phyloP scores from a whole-genome alignment of 129 eudicot species.

The Heracleum sosnowskyi region DNA sequence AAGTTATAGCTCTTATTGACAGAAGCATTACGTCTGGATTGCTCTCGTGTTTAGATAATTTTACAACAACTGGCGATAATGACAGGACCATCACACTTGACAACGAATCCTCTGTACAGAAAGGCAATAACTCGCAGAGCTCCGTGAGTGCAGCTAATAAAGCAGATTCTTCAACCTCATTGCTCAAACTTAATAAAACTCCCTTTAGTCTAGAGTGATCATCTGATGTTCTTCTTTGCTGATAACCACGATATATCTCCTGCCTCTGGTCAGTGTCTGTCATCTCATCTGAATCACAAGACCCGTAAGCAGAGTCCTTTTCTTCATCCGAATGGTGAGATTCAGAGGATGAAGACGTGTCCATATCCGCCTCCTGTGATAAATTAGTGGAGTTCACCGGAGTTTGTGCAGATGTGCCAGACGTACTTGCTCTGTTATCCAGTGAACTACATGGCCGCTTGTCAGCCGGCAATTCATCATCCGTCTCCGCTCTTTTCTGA shows the following conservation, averaged over 20 bases:
- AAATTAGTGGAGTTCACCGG: constrained; percentile 24
- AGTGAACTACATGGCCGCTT: constrained; percentile 80
- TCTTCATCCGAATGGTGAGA: constrained; percentile 53
- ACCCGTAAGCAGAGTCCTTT: constrained; percentile 47
- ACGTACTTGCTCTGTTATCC: constrained; percentile 69
- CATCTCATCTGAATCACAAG: constrained; percentile 55
- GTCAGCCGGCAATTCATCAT: constrained; percentile 75
- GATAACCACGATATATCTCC: constrained; percentile 35
- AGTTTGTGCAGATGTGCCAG: constrained; percentile 42
- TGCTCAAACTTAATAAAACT: constrained; percentile 42
- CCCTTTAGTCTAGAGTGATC: constrained; percentile 52
- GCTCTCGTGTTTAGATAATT: constrained; percentile 57
- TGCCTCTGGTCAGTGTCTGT: constrained; percentile 34
- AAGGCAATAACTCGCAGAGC: constrained; percentile 77
- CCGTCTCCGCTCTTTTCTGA: constrained; percentile 62
- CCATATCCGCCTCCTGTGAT: constrained; percentile 54
- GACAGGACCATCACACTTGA: constrained; percentile 60
- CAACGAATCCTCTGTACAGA: constrained; percentile 60
- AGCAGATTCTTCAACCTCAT: constrained; percentile 46
- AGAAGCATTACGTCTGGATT: constrained; percentile 81
- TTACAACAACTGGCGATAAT: constrained; percentile 62
- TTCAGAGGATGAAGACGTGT: constrained; percentile 84
- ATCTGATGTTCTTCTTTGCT: constrained; percentile 29
- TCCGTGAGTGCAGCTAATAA: constrained; percentile 72
- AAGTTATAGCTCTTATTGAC: constrained; percentile 84